A percentile compares a stretch with the other conserved stretches of the same genome.
Conservation (phyloP, 2,329 filamentous ascomycete genomes). For the Ascochyta viciae-villosae region DNA sequence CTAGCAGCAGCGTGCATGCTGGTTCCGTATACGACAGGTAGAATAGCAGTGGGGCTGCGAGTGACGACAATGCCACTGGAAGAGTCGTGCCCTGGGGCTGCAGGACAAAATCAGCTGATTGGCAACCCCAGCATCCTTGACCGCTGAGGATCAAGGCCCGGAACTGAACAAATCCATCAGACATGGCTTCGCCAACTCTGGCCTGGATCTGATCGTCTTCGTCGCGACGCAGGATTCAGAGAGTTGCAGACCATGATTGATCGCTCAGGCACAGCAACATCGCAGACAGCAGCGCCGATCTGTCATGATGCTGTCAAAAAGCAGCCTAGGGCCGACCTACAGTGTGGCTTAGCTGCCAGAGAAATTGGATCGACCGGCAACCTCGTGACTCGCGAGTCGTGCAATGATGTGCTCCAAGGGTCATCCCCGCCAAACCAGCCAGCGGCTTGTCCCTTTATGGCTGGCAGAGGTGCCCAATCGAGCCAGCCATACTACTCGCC, state of each 20-base stretch:
- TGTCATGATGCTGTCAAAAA: constrained; percentile 1
- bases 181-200: not conserved
- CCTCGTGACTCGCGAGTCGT: constrained; percentile 12
- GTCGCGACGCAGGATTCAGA: not conserved
- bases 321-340: not conserved
- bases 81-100: too few relatives aligned
- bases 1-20: constrained; percentile 7
- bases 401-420: constrained; percentile 16
- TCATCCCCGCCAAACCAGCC: constrained; percentile 4
- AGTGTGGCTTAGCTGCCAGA: constrained; percentile 4
- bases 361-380: constrained; percentile 21
- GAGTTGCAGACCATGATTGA: not conserved
- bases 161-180: not conserved
- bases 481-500: constrained; percentile 4
- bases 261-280: constrained; percentile 1
- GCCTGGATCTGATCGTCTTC: not conserved
- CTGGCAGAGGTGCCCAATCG: constrained; percentile 1
- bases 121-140: constrained; percentile 23
- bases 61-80: constrained; percentile 22
- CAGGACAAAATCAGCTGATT: constrained; percentile 12
- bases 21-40: constrained; percentile 2
- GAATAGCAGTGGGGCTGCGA: constrained; percentile 13
- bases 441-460: constrained; percentile 7
- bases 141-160: constrained; percentile 11
- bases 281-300: constrained; percentile 1